Conservation (phyloP, 805 yeast genomes). For the Wickerhamomyces ciferrii region DNA sequence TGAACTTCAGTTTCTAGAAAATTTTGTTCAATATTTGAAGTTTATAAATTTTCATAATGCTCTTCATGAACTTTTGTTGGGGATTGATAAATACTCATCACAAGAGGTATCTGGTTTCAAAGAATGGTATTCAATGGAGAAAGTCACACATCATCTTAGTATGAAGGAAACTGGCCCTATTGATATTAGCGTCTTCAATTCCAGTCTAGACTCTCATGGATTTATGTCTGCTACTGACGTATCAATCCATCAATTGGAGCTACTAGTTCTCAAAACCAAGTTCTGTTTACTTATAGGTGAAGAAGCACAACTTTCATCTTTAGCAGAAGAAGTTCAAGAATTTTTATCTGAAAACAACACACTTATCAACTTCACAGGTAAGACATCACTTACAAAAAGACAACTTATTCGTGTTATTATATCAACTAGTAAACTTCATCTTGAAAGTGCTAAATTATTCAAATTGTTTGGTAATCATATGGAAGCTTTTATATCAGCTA, state of each 20-base stretch:
- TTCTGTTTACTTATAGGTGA: background rate
- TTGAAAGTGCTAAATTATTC: conserved; percentile 11
- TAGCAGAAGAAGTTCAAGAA: conserved; percentile 2
- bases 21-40: conserved; percentile 14
- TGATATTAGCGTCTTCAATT: background rate
- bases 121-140: conserved; percentile 10
- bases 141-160: background rate
- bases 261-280: background rate
- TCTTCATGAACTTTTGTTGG: conserved; percentile 5
- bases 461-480: conserved; percentile 15
- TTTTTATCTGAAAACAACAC: background rate
- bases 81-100: conserved; percentile 7
- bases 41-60: conserved; percentile 14
- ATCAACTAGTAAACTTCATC: conserved; percentile 12
- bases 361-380: conserved; percentile 11
- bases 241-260: background rate
- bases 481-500: conserved; percentile 31
- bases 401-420: background rate
- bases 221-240: background rate
- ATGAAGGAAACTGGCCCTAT: background rate
- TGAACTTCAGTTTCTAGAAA: conserved; percentile 13
- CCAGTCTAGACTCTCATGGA: background rate
- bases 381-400: conserved; percentile 1
- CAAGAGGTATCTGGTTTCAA: conserved; percentile 4
- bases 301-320: background rate